Conservation (phyloP, 2,329 filamentous ascomycete genomes). For the Phialemoniopsis sp. region DNA sequence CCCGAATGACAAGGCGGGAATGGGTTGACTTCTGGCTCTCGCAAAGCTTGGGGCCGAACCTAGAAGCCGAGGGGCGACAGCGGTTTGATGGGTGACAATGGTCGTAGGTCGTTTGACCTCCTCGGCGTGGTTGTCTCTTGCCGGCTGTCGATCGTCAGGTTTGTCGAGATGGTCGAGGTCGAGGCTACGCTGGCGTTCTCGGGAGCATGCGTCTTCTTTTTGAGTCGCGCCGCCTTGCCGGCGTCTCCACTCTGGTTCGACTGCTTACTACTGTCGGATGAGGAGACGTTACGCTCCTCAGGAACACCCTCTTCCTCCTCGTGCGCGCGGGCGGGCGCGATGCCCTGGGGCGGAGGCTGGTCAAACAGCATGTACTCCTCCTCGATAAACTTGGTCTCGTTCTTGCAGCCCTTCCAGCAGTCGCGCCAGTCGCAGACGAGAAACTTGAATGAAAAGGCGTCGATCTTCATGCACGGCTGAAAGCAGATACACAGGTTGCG, state of each 20-base stretch:
- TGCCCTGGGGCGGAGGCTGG: conserved; percentile 48
- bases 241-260: conserved; percentile 26
- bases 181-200: conserved; percentile 39
- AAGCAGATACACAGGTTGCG: conserved; percentile 95
- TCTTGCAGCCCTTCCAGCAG: conserved; percentile 95
- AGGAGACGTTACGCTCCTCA: conserved; percentile 58
- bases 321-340: conserved; percentile 19
- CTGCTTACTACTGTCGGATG: conserved; percentile 61
- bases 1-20: no score
- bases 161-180: conserved; percentile 38
- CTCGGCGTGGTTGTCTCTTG: conserved; percentile 26
- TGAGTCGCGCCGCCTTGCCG: conserved; percentile 28
- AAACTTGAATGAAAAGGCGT: conserved; percentile 92
- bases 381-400: conserved; percentile 75
- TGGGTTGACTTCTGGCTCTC: no score
- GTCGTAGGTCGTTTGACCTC: conserved; percentile 41
- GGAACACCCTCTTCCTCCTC: conserved; percentile 8
- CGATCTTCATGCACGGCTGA: conserved; percentile 94
- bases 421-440: conserved; percentile 93
- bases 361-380: conserved; percentile 61
- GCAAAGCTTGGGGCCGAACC: background rate
- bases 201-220: conserved; percentile 37
- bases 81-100: conserved; percentile 63
- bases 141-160: conserved; percentile 40
- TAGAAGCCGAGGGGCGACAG: conserved; percentile 59